Conservation (phyloP, 306 rosid genomes). For the Arachis hypogaea region DNA sequence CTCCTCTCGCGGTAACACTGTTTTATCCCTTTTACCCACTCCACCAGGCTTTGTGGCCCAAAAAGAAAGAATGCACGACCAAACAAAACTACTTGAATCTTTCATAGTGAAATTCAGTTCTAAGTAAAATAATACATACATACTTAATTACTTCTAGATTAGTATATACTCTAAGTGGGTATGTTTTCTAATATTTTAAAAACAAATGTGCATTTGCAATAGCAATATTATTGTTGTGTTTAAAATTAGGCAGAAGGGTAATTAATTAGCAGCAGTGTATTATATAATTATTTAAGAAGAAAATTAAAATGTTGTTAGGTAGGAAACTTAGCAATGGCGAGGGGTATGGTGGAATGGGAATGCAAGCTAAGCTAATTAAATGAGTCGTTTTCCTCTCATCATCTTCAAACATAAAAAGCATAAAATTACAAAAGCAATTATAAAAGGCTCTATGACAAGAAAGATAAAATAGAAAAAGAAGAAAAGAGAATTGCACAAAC, state of each 20-base stretch:
- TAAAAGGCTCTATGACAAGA: neutral
- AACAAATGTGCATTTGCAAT: no score
- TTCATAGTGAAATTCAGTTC: no score
- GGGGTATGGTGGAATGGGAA: conserved; percentile 37
- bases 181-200: no score
- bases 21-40: conserved; percentile 58
- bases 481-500: conserved; percentile 35
- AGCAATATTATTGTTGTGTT: no score
- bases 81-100: no score
- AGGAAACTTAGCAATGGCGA: conserved; percentile 52
- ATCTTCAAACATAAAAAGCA: conserved; percentile 36
- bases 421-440: conserved; percentile 41
- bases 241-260: no score
- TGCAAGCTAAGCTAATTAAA: neutral
- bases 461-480: neutral
- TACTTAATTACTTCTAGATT: no score
- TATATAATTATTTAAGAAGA: neutral
- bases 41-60: conserved; percentile 41
- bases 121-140: no score
- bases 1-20: conserved; percentile 40
- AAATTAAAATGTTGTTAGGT: conserved; percentile 43
- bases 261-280: no score
- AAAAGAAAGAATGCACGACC: conserved; percentile 20
- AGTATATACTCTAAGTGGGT: no score
- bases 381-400: conserved; percentile 47